These are phyloP conservation scores for Hypoxylon fuscum DNA, from an alignment of 495 filamentous ascomycete species.

Conservation along the genomic window DNA sequence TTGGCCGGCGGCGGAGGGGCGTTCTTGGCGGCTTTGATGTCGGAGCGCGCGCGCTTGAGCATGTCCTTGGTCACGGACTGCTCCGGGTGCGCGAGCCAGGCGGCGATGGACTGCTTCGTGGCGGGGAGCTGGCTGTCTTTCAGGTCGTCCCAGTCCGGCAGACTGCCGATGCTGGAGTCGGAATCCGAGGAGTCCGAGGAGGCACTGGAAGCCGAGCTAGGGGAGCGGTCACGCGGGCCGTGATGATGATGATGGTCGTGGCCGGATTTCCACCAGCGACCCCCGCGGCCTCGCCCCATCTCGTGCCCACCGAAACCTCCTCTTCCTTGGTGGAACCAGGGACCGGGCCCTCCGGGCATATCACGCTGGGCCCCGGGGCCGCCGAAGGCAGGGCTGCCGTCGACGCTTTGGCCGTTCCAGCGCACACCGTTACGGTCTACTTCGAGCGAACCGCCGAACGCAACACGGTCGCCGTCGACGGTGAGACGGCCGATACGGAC, in stretches of 20 bases:
- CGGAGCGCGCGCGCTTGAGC: slow-evolving; percentile 46
- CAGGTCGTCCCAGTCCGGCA: slow-evolving; percentile 58
- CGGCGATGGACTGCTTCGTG: slow-evolving; percentile 44
- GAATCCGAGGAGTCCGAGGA: slow-evolving; percentile 36
- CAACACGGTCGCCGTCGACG: slow-evolving; percentile 50
- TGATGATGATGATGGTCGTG: not conserved
- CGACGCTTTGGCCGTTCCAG: slow-evolving; percentile 21
- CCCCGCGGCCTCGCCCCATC: slow-evolving; percentile 21
- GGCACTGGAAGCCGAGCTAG: slow-evolving; percentile 24
- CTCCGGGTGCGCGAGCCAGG: slow-evolving; percentile 55
- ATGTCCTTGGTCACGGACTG: slow-evolving; percentile 53
- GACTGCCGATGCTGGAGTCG: slow-evolving; percentile 53
- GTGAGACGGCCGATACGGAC: slow-evolving; percentile 47
- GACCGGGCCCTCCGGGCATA: not conserved
- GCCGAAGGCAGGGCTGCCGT: not conserved
- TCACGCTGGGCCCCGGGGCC: not conserved
- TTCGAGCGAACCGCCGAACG: slow-evolving; percentile 50
- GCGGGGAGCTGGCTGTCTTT: slow-evolving; percentile 52
- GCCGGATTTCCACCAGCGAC: slow-evolving; percentile 2
- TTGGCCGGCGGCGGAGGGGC: slow-evolving; percentile 11
- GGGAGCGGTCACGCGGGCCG: slow-evolving; percentile 23
- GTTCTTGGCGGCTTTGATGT: slow-evolving; percentile 53
- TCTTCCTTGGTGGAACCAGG: not conserved
- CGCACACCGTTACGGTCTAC: slow-evolving; percentile 55
- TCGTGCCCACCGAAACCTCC: slow-evolving; percentile 20